These are phyloP conservation scores for Ceratobasidium papillatum DNA, from an alignment of 1,284 basidiomycete genomes.

Conservation along the genomic window DNA sequence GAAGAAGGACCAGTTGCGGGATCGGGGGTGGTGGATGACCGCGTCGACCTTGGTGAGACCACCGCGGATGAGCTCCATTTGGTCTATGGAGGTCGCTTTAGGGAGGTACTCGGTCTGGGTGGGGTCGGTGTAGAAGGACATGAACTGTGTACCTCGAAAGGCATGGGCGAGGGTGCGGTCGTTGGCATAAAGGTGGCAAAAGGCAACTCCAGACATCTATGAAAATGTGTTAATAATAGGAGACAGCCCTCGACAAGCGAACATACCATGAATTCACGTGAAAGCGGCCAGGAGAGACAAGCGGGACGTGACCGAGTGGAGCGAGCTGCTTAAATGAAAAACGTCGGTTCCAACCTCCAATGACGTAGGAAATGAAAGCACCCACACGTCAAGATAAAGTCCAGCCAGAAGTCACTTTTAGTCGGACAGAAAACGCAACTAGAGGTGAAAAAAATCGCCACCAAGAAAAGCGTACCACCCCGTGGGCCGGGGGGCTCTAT, in stretches of 20 bases:
- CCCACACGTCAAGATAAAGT: neutral
- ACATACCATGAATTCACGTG: neutral
- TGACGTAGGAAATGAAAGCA: neutral
- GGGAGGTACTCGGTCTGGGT: neutral
- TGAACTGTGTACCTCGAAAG: slow-evolving; percentile 1
- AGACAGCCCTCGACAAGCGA: neutral
- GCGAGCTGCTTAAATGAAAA: neutral
- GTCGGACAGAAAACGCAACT: neutral
- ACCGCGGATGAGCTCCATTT: slow-evolving; percentile 15
- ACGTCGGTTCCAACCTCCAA: neutral
- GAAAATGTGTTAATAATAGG: neutral
- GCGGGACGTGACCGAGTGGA: neutral
- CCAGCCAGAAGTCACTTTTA: neutral
- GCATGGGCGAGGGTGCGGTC: slow-evolving; percentile 11
- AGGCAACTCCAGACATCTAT: slow-evolving; percentile 10
- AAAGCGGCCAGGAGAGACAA: neutral
- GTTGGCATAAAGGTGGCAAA: slow-evolving; percentile 9
- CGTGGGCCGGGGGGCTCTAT: neutral
- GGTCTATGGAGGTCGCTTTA: slow-evolving; percentile 3
- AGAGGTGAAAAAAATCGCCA: neutral
- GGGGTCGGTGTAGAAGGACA: slow-evolving; percentile 18
- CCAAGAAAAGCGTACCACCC: slow-evolving; percentile 3
- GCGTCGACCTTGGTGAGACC: slow-evolving; percentile 14
- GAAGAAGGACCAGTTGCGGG: slow-evolving; percentile 15
- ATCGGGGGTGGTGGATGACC: slow-evolving; percentile 11